These are phyloP conservation scores for Saccharomycopsis hybrid DNA, from an alignment of 1,139 yeast species.

Conservation along the genomic window DNA sequence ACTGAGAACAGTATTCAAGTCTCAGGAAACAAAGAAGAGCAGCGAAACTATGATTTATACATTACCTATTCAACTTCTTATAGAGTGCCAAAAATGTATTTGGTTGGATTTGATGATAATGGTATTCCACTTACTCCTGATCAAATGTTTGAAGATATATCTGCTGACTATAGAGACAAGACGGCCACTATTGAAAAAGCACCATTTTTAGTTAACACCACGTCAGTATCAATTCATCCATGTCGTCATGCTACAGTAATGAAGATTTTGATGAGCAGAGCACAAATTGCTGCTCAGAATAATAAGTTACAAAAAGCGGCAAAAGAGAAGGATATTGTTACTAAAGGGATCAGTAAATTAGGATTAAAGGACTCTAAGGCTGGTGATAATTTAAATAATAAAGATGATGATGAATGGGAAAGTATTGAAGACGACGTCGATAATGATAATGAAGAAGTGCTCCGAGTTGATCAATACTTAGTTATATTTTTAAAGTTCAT, in stretches of 20 bases:
- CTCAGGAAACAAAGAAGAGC: conserved; percentile 29
- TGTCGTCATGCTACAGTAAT: conserved; percentile 93
- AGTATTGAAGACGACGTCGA: conserved; percentile 28
- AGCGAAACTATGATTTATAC: conserved; percentile 78
- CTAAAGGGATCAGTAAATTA: conserved; percentile 36
- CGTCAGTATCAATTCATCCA: conserved; percentile 91
- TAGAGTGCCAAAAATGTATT: conserved; percentile 89
- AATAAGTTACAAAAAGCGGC: conserved; percentile 38
- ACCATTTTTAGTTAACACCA: conserved; percentile 73
- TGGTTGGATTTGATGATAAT: conserved; percentile 77
- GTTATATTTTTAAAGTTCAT: conserved; percentile 86
- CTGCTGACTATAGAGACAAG: conserved; percentile 86
- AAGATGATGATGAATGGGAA: conserved; percentile 38
- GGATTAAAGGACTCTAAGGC: conserved; percentile 38
- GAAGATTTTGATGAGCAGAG: conserved; percentile 74
- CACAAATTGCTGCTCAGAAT: conserved; percentile 36
- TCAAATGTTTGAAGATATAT: conserved; percentile 91
- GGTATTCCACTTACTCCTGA: conserved; percentile 84
- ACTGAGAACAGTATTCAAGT: conserved; percentile 34
- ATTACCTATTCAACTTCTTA: conserved; percentile 92
- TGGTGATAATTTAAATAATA: conserved; percentile 31
- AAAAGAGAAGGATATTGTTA: conserved; percentile 23
- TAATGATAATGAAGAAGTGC: conserved; percentile 35
- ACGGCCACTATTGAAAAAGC: conserved; percentile 94
- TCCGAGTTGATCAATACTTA: conserved; percentile 86